Base-by-base conservation (phyloP, 176 grass and related monocot species). In the Luzula sylvatica region DNA sequence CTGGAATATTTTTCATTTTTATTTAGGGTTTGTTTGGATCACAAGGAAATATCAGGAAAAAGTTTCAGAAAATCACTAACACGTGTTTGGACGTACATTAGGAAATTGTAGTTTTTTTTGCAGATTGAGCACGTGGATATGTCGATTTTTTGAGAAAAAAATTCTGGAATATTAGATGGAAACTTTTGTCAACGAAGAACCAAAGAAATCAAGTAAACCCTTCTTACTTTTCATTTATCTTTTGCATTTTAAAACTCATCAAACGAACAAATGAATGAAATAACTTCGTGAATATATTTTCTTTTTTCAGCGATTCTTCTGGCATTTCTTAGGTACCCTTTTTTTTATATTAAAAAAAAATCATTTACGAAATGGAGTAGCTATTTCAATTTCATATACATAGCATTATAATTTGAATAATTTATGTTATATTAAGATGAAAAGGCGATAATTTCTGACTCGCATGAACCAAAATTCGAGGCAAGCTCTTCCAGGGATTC, bases 401-500 rank as follows among this genome's bases (percentile, higher is more conserved):
- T n/a, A n/a, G 9, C 5, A 35, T 35, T 35, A 9, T 35, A 35
- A 35, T 1, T 35, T 35, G 30, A 2, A 35, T n/a, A n/a, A n/a
- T n/a, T 20, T 42, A n/a, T 41, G 17, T 42, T 49, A 24, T 32
- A 65, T 57, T 42, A n/a, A 67, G 53, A 30, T 58, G 32, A 20
- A 44, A 70, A 53, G 22, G 60, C 65, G 20, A 67, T 59, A 14
- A 60, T 50, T 48, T 17, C 68, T 3, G 53, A 67, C 19, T 30
- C 14, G 8, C 42, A 26, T 25, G 60, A 72, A 23, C 23, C 72
- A 11, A 52, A 79, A 23, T 79, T 79, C 46, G 75, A 79, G 59
- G 75, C 75, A 11, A 70, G 43, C 46, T 79, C 75, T 45, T 60
- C 52, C 7, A 67, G 46, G 44, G 75, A 79, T 67, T 49, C 20